Evolutionary conservation across 2,329 filamentous ascomycete genomes (phyloP), one percentile per base, ranked within the genome.

Genomic region (Aspergillus aculeatinus): DNA sequence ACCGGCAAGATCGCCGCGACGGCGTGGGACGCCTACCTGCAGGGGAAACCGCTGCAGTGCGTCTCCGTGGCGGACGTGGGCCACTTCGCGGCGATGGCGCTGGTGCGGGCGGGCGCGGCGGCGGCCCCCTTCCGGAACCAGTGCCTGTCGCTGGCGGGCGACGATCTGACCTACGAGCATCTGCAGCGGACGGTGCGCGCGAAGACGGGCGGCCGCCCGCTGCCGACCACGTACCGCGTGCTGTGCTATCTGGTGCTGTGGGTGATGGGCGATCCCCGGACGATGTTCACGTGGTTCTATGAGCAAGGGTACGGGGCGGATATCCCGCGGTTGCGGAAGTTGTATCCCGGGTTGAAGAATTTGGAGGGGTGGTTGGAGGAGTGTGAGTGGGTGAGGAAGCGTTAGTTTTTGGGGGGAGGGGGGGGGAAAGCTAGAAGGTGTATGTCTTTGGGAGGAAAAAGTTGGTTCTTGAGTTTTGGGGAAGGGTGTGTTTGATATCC

Each of bases 261-360:
- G 67, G 66, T 72, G 44, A 68, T 81, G n/a, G 75, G 74, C 11
- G 81, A 83, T 57, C 33, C 82, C 35, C 76, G 75, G 7, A 42
- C 72, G 11, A 83, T 83, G 81, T 78, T 82, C 49, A 71, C 72
- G 11, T 85, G 82, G 82, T 84, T 84, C 61, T 71, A 71, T 51
- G 72, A 76, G 5, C 74, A 77, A 23, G 82, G 81, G 0, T 85
- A 79, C 65, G 74, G 72, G 6, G 80, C 76, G 3, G 79, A 85
- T 68, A 74, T 85, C 56, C 44, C 62, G 27, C 73, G 68, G 57
- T 60, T 82, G 64, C 79, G 70, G 70, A 72, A 72, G 60, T 70
- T 76, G 61, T 74, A 84, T 69, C 78, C 79, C 1, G 72, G 73
- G 25, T 65, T 84, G 68, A 77, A 78, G 68, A 74, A 79, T 56